Conservation (phyloP, 352 stramenopile genomes). For the Thraustochytrium sp. region DNA sequence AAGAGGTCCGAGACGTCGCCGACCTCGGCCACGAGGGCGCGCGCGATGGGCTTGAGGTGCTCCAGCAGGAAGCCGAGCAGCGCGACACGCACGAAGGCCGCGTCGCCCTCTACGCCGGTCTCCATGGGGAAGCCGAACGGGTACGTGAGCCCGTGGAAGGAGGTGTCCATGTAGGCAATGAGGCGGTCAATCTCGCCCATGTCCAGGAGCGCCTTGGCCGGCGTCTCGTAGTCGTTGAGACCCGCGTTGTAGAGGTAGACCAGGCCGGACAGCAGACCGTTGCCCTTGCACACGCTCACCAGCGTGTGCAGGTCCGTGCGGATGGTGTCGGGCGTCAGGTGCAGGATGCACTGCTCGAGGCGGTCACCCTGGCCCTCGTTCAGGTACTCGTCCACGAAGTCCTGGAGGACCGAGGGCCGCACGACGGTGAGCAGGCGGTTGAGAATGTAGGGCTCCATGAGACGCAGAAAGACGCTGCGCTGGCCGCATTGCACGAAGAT, state of each 20-base stretch:
- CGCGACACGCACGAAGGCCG: slow-evolving; percentile 6
- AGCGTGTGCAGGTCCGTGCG: slow-evolving; percentile 36
- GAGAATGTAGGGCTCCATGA: slow-evolving; percentile 48
- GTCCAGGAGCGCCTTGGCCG: background rate
- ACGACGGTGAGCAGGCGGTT: slow-evolving; percentile 32
- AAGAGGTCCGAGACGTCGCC: slow-evolving; percentile 23
- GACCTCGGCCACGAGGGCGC: background rate
- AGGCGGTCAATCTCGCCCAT: slow-evolving; percentile 4
- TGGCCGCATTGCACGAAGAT: slow-evolving; percentile 68
- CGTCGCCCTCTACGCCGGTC: background rate
- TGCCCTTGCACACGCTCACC: slow-evolving; percentile 25
- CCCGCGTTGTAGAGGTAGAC: slow-evolving; percentile 33
- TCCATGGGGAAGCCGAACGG: slow-evolving; percentile 39
- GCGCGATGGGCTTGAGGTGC: background rate
- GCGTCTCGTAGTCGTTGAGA: slow-evolving; percentile 36
- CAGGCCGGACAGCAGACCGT: slow-evolving; percentile 7
- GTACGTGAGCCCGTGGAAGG: slow-evolving; percentile 24
- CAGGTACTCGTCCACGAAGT: slow-evolving; percentile 42
- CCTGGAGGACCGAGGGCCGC: slow-evolving; percentile 52
- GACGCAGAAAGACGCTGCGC: slow-evolving; percentile 33
- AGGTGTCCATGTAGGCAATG: slow-evolving; percentile 27
- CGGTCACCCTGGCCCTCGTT: background rate
- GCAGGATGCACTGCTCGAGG: slow-evolving; percentile 35
- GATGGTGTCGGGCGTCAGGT: slow-evolving; percentile 31
- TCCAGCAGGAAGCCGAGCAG: slow-evolving; percentile 17